A percentile compares a stretch with the other conserved stretches of the same genome.
These are phyloP conservation scores for Dactylellina leptospora DNA, from an alignment of 2,329 filamentous ascomycete genomes.

Conservation along the genomic window DNA sequence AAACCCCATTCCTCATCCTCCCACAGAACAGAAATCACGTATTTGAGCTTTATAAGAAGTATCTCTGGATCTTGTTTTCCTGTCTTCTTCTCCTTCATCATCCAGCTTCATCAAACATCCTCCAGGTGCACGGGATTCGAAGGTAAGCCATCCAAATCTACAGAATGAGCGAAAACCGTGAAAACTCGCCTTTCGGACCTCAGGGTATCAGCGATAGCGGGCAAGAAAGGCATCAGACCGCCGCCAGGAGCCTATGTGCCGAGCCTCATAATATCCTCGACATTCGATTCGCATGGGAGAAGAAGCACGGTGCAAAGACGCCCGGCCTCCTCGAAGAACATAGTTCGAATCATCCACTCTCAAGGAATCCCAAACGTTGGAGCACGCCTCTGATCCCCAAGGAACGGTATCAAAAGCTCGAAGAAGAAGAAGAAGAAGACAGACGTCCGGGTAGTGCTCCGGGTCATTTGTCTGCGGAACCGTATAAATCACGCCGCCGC, in stretches of 20 bases:
- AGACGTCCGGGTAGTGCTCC: slow-evolving; percentile 4
- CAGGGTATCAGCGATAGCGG: too few species aligned
- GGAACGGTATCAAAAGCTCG: background rate
- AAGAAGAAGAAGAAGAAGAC: too few species aligned
- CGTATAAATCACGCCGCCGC: background rate
- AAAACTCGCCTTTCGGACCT: background rate
- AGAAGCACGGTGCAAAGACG: background rate
- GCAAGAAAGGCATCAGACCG: background rate
- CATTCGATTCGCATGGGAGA: slow-evolving; percentile 45
- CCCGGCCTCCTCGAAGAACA: background rate
- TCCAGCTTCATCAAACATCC: background rate
- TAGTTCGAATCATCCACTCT: background rate
- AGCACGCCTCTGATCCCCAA: background rate
- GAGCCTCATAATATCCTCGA: slow-evolving; percentile 18
- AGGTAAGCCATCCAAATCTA: background rate
- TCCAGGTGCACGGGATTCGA: background rate
- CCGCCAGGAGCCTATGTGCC: background rate
- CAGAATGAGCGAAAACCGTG: background rate
- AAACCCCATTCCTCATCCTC: too few species aligned
- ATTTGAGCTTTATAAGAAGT: too few species aligned
- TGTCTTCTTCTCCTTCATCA: background rate
- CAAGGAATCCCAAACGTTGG: background rate
- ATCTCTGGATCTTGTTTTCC: background rate
- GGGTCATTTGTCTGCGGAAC: background rate
- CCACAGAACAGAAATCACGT: too few species aligned